phyloP scores from a whole-genome alignment of 2,329 filamentous ascomycete species.

The Dactylellina leptospora region DNA sequence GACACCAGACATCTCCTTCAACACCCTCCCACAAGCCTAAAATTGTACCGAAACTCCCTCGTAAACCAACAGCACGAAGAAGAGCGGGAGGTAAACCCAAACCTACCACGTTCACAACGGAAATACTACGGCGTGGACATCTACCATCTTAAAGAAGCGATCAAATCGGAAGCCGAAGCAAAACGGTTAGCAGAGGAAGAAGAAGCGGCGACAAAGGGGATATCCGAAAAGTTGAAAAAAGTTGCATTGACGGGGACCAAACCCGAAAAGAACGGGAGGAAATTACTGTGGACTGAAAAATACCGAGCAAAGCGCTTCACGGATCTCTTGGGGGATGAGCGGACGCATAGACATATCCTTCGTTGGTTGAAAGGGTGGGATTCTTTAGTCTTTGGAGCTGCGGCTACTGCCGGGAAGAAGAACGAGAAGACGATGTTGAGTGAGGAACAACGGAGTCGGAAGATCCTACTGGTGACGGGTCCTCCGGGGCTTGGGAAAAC shows the following conservation, averaged over 20 bases:
- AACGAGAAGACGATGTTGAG: slow-evolving; percentile 65
- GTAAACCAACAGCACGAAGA: slow-evolving; percentile 29
- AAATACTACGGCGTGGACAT: slow-evolving; percentile 95
- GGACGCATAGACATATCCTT: slow-evolving; percentile 87
- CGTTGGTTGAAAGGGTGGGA: slow-evolving; percentile 97
- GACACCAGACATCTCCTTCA: slow-evolving; percentile 37
- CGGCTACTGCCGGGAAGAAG: slow-evolving; percentile 67
- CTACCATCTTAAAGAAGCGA: slow-evolving; percentile 79
- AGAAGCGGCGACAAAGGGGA: slow-evolving; percentile 53
- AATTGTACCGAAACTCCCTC: slow-evolving; percentile 39
- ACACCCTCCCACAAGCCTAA: slow-evolving; percentile 36
- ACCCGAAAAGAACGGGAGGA: slow-evolving; percentile 57
- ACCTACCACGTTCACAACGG: slow-evolving; percentile 31
- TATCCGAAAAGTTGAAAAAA: slow-evolving; percentile 56
- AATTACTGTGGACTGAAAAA: slow-evolving; percentile 92
- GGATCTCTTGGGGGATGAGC: slow-evolving; percentile 91
- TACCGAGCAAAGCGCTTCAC: slow-evolving; percentile 92
- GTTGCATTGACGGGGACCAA: slow-evolving; percentile 58
- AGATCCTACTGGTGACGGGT: slow-evolving; percentile 88
- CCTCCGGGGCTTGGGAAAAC: slow-evolving; percentile 96
- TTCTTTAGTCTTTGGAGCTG: slow-evolving; percentile 84
- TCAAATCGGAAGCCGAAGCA: slow-evolving; percentile 68
- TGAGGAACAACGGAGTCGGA: slow-evolving; percentile 80
- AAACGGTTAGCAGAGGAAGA: slow-evolving; percentile 57
- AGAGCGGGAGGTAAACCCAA: slow-evolving; percentile 20